Conservation (phyloP, 2,329 filamentous ascomycete species). For the Fusarium devonianum region DNA sequence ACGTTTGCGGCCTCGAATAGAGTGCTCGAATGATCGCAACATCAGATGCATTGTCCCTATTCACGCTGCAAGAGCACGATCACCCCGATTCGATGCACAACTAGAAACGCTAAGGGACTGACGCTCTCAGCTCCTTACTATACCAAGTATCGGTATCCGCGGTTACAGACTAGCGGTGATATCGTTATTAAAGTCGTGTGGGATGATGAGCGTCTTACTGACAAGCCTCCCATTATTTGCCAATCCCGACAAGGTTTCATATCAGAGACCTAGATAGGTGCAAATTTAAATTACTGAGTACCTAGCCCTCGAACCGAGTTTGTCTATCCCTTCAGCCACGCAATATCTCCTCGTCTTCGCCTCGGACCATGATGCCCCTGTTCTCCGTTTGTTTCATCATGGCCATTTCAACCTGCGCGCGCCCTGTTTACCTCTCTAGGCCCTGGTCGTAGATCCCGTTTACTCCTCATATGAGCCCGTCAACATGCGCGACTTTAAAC, state of each 20-base stretch:
- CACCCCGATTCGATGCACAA: background rate
- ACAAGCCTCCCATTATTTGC: background rate
- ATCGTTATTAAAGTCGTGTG: no score
- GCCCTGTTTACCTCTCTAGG: background rate
- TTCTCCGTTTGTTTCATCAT: background rate
- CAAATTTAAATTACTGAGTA: no score
- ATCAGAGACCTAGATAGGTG: no score
- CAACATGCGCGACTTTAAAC: constrained; percentile 18
- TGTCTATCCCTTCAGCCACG: constrained; percentile 4
- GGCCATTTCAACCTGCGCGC: background rate
- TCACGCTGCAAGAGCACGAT: background rate
- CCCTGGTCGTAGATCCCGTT: constrained; percentile 1
- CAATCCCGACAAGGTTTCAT: no score
- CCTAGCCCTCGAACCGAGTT: no score
- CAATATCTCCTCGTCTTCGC: constrained; percentile 4
- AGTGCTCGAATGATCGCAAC: background rate
- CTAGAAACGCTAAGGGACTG: background rate
- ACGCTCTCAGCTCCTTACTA: no score
- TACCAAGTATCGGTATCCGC: no score
- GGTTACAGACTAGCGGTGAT: no score
- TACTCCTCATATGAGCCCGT: constrained; percentile 6
- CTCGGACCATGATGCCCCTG: constrained; percentile 1
- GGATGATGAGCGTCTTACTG: no score
- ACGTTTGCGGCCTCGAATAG: constrained; percentile 20
- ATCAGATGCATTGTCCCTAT: background rate